These are phyloP conservation scores for Venturia aucupariae DNA, from an alignment of 2,329 filamentous ascomycete genomes.

Conservation along the genomic window DNA sequence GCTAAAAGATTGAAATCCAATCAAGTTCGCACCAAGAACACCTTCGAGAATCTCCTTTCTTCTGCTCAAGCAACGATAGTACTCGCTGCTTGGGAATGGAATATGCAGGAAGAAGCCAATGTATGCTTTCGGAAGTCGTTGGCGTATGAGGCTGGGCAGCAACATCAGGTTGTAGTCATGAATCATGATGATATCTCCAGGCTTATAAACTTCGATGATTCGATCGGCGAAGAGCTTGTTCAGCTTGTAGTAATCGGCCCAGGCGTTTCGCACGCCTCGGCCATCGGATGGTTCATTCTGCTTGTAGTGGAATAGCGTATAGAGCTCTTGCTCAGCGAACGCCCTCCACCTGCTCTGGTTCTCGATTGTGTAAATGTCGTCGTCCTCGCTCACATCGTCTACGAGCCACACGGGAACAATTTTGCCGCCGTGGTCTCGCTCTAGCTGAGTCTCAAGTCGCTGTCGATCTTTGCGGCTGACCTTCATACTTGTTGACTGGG, in stretches of 20 bases:
- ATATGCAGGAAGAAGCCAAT: slow-evolving; percentile 92
- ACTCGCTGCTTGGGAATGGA: slow-evolving; percentile 93
- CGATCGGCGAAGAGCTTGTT: slow-evolving; percentile 87
- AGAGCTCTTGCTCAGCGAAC: slow-evolving; percentile 85
- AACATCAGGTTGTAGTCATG: slow-evolving; percentile 93
- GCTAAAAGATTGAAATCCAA: slow-evolving; percentile 92
- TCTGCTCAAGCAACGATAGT: slow-evolving; percentile 77
- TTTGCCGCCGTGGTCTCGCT: slow-evolving; percentile 63
- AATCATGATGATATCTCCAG: slow-evolving; percentile 83
- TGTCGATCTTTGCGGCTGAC: slow-evolving; percentile 55
- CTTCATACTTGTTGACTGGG: slow-evolving; percentile 37
- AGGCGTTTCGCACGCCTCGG: slow-evolving; percentile 68
- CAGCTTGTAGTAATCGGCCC: slow-evolving; percentile 88
- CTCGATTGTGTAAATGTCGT: slow-evolving; percentile 53
- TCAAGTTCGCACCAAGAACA: slow-evolving; percentile 80
- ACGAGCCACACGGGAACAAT: slow-evolving; percentile 84
- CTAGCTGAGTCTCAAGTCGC: slow-evolving; percentile 64
- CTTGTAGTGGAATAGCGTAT: slow-evolving; percentile 93
- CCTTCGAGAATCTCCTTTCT: slow-evolving; percentile 87
- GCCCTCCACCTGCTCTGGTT: slow-evolving; percentile 81
- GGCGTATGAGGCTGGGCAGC: slow-evolving; percentile 78
- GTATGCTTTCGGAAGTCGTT: slow-evolving; percentile 79
- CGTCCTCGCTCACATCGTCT: slow-evolving; percentile 53
- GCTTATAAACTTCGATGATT: slow-evolving; percentile 81
- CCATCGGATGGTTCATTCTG: slow-evolving; percentile 85